These are phyloP conservation scores for Chaetoceros tenuissimus DNA, from an alignment of 108 stramenopile species.

Conservation along the genomic window DNA sequence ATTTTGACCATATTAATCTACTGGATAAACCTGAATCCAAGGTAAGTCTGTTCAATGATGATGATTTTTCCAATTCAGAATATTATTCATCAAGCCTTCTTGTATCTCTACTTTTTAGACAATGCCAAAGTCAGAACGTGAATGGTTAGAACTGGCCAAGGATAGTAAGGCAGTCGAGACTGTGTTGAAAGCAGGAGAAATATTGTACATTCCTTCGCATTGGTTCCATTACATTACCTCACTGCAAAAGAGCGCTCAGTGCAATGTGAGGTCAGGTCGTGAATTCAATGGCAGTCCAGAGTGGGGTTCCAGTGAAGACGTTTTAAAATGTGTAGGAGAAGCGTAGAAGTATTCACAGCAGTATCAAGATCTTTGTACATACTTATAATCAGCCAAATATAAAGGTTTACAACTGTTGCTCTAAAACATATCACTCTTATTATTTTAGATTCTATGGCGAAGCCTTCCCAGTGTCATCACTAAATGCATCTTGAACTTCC, in stretches of 20 bases:
- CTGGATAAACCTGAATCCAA: conserved; percentile 26
- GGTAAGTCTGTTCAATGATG: conserved; percentile 1
- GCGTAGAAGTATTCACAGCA: too few species aligned
- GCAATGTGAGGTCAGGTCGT: conserved; percentile 80
- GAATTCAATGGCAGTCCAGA: conserved; percentile 42
- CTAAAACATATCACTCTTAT: too few species aligned
- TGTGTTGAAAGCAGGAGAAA: conserved; percentile 84
- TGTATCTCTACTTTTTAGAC: not conserved
- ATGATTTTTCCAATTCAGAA: not conserved
- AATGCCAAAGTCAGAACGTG: conserved; percentile 54
- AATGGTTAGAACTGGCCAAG: conserved; percentile 46
- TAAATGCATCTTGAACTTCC: too few species aligned
- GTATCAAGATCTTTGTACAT: too few species aligned
- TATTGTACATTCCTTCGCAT: conserved; percentile 83
- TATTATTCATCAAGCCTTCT: not conserved
- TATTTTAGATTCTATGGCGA: too few species aligned
- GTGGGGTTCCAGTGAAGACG: conserved; percentile 49
- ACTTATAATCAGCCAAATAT: too few species aligned
- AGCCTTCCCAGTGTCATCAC: too few species aligned
- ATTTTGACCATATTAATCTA: conserved; percentile 62
- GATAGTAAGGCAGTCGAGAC: conserved; percentile 63
- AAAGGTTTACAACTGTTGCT: too few species aligned
- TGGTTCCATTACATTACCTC: conserved; percentile 92
- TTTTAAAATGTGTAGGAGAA: conserved; percentile 18
- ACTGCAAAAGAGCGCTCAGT: conserved; percentile 85